Evolutionary conservation across 169 alveolate species (phyloP).

Genomic region (Cryptosporidium ubiquitum): DNA sequence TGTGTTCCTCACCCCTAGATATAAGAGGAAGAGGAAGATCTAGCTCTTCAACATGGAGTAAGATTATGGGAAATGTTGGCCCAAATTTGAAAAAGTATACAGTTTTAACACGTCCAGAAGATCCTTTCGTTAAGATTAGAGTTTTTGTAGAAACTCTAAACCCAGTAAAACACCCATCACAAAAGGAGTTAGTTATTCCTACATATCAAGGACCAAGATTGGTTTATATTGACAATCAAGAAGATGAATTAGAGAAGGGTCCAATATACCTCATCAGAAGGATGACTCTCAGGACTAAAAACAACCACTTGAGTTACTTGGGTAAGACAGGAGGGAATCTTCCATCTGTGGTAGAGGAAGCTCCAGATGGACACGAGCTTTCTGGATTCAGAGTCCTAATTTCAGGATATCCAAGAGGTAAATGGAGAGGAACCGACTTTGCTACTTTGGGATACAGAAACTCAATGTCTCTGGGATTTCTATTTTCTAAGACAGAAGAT

Average conservation of each 20-base stretch:
- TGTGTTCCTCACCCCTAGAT: constrained; percentile 60
- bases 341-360: constrained; percentile 66
- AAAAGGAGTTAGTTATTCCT: constrained; percentile 41
- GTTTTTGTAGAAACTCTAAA: constrained; percentile 64
- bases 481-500: constrained; percentile 52
- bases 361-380: constrained; percentile 60
- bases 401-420: constrained; percentile 66
- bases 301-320: constrained; percentile 66
- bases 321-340: constrained; percentile 52
- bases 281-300: constrained; percentile 54
- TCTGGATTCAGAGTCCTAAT: constrained; percentile 51
- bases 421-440: constrained; percentile 39
- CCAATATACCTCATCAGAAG: constrained; percentile 53
- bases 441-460: constrained; percentile 38
- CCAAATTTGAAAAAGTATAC: constrained; percentile 60
- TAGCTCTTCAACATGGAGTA: constrained; percentile 47
- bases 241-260: constrained; percentile 40
- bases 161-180: constrained; percentile 56
- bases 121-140: constrained; percentile 64
- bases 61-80: constrained; percentile 64
- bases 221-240: constrained; percentile 43
- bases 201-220: constrained; percentile 60
- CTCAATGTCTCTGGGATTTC: constrained; percentile 58
- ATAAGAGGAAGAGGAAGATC: constrained; percentile 20
- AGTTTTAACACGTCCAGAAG: constrained; percentile 57